Evolutionary conservation across 345 rosid species (phyloP).

Genomic region (Mallotus nudiflorus): DNA sequence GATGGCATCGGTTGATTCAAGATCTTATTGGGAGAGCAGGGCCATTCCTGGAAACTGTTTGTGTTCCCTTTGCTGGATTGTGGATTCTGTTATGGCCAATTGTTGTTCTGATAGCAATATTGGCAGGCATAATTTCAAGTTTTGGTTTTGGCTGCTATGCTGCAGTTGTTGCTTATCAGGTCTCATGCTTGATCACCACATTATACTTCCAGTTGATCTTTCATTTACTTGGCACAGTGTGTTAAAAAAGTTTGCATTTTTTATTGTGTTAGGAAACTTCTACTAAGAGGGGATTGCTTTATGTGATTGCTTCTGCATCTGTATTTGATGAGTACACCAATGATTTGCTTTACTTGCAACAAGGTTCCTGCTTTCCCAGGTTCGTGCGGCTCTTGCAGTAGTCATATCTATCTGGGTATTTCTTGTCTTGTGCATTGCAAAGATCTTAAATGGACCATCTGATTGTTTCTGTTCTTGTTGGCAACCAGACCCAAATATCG

Average conservation of each 20-base stretch:
- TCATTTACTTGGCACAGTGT: not conserved
- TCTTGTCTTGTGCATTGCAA: not conserved
- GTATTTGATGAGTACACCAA: conserved; percentile 28
- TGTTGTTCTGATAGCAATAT: conserved; percentile 19
- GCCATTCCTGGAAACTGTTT: conserved; percentile 33
- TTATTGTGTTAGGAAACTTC: conserved; percentile 20
- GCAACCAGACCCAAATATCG: conserved; percentile 29
- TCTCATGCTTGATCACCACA: not conserved
- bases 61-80: conserved; percentile 32
- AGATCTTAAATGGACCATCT: not conserved
- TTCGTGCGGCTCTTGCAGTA: not conserved
- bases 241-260: no score
- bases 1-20: conserved; percentile 26
- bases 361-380: conserved; percentile 34
- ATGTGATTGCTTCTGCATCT: conserved; percentile 24
- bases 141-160: conserved; percentile 25
- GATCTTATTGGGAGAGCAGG: conserved; percentile 30
- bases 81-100: conserved; percentile 29
- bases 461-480: conserved; percentile 9
- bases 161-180: conserved; percentile 29
- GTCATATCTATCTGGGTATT: not conserved
- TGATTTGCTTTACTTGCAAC: conserved; percentile 27
- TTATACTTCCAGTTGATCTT: not conserved
- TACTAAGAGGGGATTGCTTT: conserved; percentile 26
- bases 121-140: conserved; percentile 21